Conservation (phyloP, 495 filamentous ascomycete species). For the Podospora didyma region DNA sequence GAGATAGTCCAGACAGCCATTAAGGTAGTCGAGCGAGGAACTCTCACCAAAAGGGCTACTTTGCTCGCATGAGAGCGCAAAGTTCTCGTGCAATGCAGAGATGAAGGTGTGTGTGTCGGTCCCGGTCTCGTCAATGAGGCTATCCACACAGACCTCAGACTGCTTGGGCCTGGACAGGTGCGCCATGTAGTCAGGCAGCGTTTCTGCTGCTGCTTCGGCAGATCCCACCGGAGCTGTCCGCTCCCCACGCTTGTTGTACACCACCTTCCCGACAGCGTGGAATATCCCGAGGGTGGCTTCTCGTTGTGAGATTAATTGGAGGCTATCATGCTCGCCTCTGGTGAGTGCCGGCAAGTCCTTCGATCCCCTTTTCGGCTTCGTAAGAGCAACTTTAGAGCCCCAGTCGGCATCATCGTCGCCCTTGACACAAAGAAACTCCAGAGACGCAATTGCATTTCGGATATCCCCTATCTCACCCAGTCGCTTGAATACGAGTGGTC, state of each 20-base stretch:
- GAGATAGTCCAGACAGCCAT: slow-evolving; percentile 72
- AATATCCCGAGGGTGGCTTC: slow-evolving; percentile 89
- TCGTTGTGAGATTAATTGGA: slow-evolving; percentile 74
- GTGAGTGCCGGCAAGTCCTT: slow-evolving; percentile 58
- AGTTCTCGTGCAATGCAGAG: slow-evolving; percentile 93
- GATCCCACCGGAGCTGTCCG: slow-evolving; percentile 20
- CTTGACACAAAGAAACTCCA: slow-evolving; percentile 86
- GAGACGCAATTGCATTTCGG: slow-evolving; percentile 79
- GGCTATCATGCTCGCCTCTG: slow-evolving; percentile 63
- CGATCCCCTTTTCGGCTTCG: slow-evolving; percentile 55
- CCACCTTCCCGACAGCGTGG: slow-evolving; percentile 90
- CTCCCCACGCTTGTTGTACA: slow-evolving; percentile 83
- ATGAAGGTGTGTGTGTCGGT: slow-evolving; percentile 87
- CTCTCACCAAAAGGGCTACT: slow-evolving; percentile 39
- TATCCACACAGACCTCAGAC: slow-evolving; percentile 68
- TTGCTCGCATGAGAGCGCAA: slow-evolving; percentile 73
- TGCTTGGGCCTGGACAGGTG: slow-evolving; percentile 58
- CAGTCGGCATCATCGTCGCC: slow-evolving; percentile 60
- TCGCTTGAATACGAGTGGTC: slow-evolving; percentile 65
- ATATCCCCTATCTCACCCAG: slow-evolving; percentile 86
- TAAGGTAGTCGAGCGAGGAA: slow-evolving; percentile 61
- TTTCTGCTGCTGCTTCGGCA: slow-evolving; percentile 36
- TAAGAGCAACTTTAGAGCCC: slow-evolving; percentile 62
- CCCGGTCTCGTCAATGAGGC: slow-evolving; percentile 80
- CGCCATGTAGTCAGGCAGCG: slow-evolving; percentile 57